phyloP scores from a whole-genome alignment of 257 asterid genomes.

The Solanum bulbocastanum region DNA sequence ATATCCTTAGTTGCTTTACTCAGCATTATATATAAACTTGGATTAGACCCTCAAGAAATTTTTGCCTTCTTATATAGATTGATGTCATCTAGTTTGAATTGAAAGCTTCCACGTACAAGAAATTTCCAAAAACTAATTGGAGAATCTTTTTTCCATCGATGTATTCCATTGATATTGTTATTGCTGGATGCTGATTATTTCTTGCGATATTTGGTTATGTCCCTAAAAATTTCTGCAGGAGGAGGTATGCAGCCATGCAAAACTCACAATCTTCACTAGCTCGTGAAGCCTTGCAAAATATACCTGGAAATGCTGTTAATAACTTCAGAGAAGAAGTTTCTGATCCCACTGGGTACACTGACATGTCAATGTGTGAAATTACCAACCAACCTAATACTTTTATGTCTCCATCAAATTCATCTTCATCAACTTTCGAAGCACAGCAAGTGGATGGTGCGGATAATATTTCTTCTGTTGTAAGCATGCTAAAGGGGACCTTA shows the following conservation, averaged over 20 bases:
- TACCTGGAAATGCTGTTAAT: constrained; percentile 21
- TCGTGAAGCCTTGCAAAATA: constrained; percentile 41
- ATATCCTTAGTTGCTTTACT: background rate
- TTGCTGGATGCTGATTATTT: background rate
- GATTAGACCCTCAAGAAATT: background rate
- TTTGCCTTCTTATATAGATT: background rate
- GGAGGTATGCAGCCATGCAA: constrained; percentile 73
- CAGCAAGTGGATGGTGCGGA: constrained; percentile 36
- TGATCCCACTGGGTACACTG: constrained; percentile 8
- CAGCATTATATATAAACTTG: background rate
- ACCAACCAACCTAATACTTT: constrained; percentile 12
- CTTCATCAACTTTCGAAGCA: constrained; percentile 47
- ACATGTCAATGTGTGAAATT: constrained; percentile 8
- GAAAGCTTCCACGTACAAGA: background rate
- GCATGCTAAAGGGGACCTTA: constrained; percentile 84
- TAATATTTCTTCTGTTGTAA: constrained; percentile 70
- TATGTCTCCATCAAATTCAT: constrained; percentile 29
- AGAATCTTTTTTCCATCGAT: background rate
- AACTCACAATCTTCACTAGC: constrained; percentile 42
- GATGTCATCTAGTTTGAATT: background rate
- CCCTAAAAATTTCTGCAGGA: constrained; percentile 29
- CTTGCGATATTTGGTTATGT: background rate
- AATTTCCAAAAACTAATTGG: background rate
- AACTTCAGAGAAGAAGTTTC: constrained; percentile 17
- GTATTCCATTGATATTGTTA: background rate